Evolutionary conservation across 768 basidiomycete genomes (phyloP).

Genomic region (Agaricus blazei): DNA sequence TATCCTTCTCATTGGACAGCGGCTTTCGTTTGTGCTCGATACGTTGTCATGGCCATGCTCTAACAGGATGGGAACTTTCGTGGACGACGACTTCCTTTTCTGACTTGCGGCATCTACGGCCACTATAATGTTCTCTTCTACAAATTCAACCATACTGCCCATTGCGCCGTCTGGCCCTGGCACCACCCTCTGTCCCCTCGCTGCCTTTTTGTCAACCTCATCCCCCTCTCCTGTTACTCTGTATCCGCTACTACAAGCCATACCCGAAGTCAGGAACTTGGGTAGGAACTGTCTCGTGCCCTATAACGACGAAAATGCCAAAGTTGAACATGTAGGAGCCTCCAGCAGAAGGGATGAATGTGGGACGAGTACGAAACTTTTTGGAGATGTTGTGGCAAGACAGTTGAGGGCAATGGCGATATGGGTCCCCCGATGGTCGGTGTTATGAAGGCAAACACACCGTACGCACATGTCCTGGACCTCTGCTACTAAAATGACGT

Average conservation of each 20-base stretch:
- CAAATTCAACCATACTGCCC: constrained; percentile 20
- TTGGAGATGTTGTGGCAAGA: constrained; percentile 71
- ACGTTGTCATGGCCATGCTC: too few relatives aligned
- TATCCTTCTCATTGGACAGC: too few relatives aligned
- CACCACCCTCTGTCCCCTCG: constrained; percentile 15
- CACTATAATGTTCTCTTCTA: constrained; percentile 24
- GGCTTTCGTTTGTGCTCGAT: too few relatives aligned
- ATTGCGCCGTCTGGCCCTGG: constrained; percentile 9
- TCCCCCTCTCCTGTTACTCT: constrained; percentile 69
- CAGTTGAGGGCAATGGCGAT: constrained; percentile 71
- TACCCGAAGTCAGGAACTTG: constrained; percentile 68
- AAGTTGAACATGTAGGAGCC: constrained; percentile 54
- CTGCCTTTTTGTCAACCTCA: constrained; percentile 55
- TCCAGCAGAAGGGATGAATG: constrained; percentile 17
- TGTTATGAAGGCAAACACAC: constrained; percentile 84
- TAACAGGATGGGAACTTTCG: too few relatives aligned
- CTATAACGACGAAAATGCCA: constrained; percentile 78
- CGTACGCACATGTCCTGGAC: constrained; percentile 31
- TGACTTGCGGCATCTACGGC: too few relatives aligned
- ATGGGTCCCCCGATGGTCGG: constrained; percentile 86
- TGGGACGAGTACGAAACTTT: constrained; percentile 45
- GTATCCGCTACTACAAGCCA: constrained; percentile 66
- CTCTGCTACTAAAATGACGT: constrained; percentile 2
- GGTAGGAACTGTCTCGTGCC: constrained; percentile 64
- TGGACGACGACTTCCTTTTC: too few relatives aligned